Base-by-base conservation (phyloP, 768 basidiomycete species). In the Hysterangium stoloniferum region DNA sequence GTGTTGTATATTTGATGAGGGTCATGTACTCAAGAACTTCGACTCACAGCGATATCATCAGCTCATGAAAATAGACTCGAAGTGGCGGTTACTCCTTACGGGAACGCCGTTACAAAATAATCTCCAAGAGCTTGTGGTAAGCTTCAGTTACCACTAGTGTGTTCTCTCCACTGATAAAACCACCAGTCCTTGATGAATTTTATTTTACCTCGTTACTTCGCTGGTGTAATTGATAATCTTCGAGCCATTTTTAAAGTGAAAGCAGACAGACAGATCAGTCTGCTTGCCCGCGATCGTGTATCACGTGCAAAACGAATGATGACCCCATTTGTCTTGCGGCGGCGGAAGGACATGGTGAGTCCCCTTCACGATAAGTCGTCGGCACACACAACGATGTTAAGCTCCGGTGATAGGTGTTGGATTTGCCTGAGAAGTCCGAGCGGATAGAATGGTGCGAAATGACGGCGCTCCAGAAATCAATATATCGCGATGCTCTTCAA, bases 291-390 rank as follows among this genome's bases (percentile, higher is more conserved):
- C 61, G 86, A 94, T 63, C 86, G 96, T 44, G 88, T 97, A 20
- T 91, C 89, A 17, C 72, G 94, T 55, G 96, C 96, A 5, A 95
- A 97, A 70, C 92, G 91, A 65, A 97, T 99, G 93, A 92, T 99
- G 87, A 96, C 92, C 6, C 96, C 96, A 0, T 99, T 99, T 64
- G 94, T 98, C 20, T 74, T 99, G 17, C 85, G 96, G n/a, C 79
- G 96, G 52, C 79, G 94, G 59, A 99, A 99, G 68, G 92, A 94
- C 59, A 93, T 96, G 70, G 88, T 80, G 59, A 43, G 71, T 54
- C 15, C 4, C 12, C n/a, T 27, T 27, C 20, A 12, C 38, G n/a
- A 41, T 41, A 20, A 20, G 15, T 25, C 29, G 42, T 24, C 36
- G 11, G 38, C 17, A 34, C 40, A 17, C 29, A 17, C 6, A 20